These are phyloP conservation scores for Arachis stenosperma DNA, from an alignment of 306 rosid genomes.

Conservation along the genomic window DNA sequence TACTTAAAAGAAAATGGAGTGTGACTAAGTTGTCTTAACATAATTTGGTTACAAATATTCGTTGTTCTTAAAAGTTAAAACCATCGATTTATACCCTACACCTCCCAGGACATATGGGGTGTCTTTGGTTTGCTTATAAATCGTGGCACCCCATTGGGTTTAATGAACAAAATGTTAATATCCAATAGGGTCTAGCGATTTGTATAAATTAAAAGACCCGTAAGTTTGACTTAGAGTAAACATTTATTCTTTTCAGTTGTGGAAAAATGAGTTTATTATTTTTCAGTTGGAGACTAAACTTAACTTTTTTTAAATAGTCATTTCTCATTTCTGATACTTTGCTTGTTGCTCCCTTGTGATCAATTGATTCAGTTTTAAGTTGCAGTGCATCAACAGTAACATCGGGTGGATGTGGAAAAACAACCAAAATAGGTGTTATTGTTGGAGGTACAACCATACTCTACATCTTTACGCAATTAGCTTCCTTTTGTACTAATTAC, in stretches of 20 bases:
- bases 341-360: constrained; percentile 19
- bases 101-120: too few relatives aligned
- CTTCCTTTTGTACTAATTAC: not conserved
- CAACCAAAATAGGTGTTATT: constrained; percentile 49
- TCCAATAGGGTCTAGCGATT: too few relatives aligned
- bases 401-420: constrained; percentile 59
- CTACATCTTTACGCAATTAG: constrained; percentile 5
- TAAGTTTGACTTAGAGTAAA: not conserved
- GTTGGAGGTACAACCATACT: constrained; percentile 64
- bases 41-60: too few relatives aligned
- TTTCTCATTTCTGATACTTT: constrained; percentile 38
- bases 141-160: too few relatives aligned
- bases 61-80: too few relatives aligned
- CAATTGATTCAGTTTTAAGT: constrained; percentile 43
- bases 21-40: too few relatives aligned
- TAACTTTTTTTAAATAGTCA: constrained; percentile 3
- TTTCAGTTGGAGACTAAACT: not conserved
- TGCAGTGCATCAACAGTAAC: constrained; percentile 55
- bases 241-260: not conserved
- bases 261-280: not conserved
- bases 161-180: too few relatives aligned
- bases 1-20: too few relatives aligned
- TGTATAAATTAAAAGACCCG: too few relatives aligned
- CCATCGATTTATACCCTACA: too few relatives aligned
- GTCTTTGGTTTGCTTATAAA: too few relatives aligned